These are phyloP conservation scores for Leptodontidium sp. DNA, from an alignment of 2,329 filamentous ascomycete genomes.

Conservation along the genomic window DNA sequence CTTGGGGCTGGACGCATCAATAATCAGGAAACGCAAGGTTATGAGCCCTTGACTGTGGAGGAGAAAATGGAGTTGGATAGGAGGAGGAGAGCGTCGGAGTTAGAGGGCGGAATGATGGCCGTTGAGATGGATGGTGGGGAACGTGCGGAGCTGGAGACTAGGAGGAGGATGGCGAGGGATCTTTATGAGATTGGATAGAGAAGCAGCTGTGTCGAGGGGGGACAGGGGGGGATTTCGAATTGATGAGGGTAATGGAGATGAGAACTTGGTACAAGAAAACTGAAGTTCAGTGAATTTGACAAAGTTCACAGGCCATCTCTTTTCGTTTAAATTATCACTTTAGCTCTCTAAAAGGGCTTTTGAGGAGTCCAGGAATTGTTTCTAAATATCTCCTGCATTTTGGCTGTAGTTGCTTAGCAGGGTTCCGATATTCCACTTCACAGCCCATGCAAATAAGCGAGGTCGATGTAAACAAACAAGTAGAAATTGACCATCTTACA, in stretches of 20 bases:
- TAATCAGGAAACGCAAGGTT: not conserved
- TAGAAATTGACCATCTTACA: not conserved
- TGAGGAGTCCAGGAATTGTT: too few relatives aligned
- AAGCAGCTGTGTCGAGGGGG: too few relatives aligned
- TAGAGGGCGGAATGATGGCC: not conserved
- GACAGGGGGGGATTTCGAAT: too few relatives aligned
- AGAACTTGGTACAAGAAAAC: too few relatives aligned
- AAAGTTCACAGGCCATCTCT: too few relatives aligned
- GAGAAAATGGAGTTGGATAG: not conserved
- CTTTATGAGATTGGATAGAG: not conserved
- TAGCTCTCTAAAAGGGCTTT: too few relatives aligned
- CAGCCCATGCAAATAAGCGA: not conserved
- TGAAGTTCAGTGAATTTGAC: too few relatives aligned
- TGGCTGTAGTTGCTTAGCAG: not conserved
- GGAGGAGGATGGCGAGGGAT: conserved; percentile 7
- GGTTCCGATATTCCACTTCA: not conserved
- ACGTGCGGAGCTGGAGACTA: not conserved
- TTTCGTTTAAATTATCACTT: too few relatives aligned
- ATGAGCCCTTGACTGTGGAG: not conserved
- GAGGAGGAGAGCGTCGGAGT: conserved; percentile 2
- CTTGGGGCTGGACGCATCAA: not conserved
- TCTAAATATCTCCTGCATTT: too few relatives aligned
- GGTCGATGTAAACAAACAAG: not conserved
- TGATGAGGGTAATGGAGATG: too few relatives aligned
- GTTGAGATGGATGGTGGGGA: conserved; percentile 4